These are phyloP conservation scores for Rhodomyrtus tomentosa DNA, from an alignment of 345 rosid species.

Conservation along the genomic window DNA sequence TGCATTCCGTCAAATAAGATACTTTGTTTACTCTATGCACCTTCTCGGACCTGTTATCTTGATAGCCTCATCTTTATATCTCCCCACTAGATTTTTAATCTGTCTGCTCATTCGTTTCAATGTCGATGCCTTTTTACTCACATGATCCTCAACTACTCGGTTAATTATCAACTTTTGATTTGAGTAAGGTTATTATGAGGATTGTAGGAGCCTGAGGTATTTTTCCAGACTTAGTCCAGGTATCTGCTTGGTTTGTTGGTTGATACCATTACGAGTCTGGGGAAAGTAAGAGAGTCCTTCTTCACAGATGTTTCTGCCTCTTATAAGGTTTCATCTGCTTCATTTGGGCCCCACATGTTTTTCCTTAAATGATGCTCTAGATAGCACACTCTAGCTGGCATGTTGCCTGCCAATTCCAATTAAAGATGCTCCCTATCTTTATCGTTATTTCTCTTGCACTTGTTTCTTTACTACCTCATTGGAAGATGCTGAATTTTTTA, in stretches of 20 bases:
- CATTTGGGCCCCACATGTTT: constrained; percentile 16
- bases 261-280: constrained; percentile 36
- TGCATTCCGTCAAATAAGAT: not conserved
- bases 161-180: not conserved
- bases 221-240: constrained; percentile 28
- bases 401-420: not conserved
- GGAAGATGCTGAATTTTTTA: not conserved
- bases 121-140: not conserved
- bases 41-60: not conserved
- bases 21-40: not conserved
- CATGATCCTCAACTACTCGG: not conserved
- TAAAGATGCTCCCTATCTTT: not conserved
- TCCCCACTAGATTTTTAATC: not conserved
- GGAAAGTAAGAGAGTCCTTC: constrained; percentile 10
- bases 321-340: constrained; percentile 17
- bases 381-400: not conserved
- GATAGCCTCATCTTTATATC: not conserved
- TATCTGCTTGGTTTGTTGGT: constrained; percentile 12
- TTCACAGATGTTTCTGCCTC: constrained; percentile 21
- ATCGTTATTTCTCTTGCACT: not conserved
- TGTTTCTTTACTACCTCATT: not conserved
- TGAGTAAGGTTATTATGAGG: not conserved
- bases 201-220: not conserved
- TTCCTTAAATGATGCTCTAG: not conserved
- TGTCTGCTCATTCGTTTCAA: not conserved